phyloP scores from a whole-genome alignment of 805 yeast species.

The Saturnispora kantuleensis region DNA sequence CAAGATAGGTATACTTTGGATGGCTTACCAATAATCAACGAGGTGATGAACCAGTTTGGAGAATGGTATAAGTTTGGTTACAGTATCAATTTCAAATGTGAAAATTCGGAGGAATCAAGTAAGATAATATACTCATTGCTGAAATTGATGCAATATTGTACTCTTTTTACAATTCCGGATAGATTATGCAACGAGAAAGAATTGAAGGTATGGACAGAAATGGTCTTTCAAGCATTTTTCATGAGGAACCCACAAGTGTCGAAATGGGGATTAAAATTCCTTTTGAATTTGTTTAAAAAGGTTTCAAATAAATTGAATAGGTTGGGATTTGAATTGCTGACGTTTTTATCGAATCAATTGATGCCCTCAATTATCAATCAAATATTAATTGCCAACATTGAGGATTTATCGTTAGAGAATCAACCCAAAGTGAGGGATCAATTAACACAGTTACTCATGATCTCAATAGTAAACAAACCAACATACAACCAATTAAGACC shows the following conservation, averaged over 20 bases:
- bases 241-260: not conserved
- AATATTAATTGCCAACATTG: not conserved
- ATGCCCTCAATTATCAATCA: not conserved
- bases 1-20: conserved; percentile 59
- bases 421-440: conserved; percentile 1
- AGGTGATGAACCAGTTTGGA: conserved; percentile 5
- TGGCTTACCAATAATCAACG: conserved; percentile 42
- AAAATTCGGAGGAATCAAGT: not conserved
- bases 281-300: conserved; percentile 5
- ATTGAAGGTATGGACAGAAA: not conserved
- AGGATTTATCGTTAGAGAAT: not conserved
- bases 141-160: conserved; percentile 4
- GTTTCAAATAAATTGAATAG: conserved; percentile 2
- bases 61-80: conserved; percentile 2
- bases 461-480: not conserved
- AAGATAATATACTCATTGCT: conserved; percentile 1
- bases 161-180: conserved; percentile 4
- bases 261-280: conserved; percentile 5
- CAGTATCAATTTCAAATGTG: conserved; percentile 2
- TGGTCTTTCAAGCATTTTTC: not conserved
- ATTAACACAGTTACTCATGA: conserved; percentile 5
- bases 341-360: not conserved
- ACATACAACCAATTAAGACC: conserved; percentile 38
- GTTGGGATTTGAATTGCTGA: not conserved
- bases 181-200: not conserved